Base-by-base conservation (phyloP, 805 yeast species). In the Saturnispora mendoncae region DNA sequence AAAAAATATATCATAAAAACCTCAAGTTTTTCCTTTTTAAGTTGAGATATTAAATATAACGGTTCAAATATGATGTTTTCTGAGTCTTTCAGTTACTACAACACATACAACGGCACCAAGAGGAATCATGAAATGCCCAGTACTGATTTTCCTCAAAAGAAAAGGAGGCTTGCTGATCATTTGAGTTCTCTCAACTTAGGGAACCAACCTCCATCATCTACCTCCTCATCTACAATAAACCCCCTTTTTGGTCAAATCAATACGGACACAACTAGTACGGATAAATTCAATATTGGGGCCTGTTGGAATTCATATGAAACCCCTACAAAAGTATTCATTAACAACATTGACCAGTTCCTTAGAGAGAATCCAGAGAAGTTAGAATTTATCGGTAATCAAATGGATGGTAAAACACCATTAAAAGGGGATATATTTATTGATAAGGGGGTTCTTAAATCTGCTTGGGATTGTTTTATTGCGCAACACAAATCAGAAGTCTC, bases 261-360 rank as follows among this genome's bases (percentile, higher is more conserved):
- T n/a, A n/a, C n/a, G n/a, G n/a, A n/a, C n/a, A n/a, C n/a, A n/a
- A n/a, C n/a, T n/a, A n/a, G n/a, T n/a, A n/a, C n/a, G n/a, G n/a
- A n/a, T n/a, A n/a, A n/a, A n/a, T n/a, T n/a, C n/a, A n/a, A n/a
- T n/a, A n/a, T n/a, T n/a, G n/a, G n/a, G n/a, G n/a, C n/a, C n/a
- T n/a, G n/a, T n/a, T n/a, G n/a, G n/a, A n/a, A n/a, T 6, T 35
- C 45, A n/a, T 18, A 42, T 4, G 32, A 17, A 7, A 38, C 42
- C 24, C 45, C 53, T 1, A 40, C 49, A 27, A 47, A 23, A 17
- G 42, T 52, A 7, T 37, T 46, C 7, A 52, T 52, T 4, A 42
- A 28, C 10, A 47, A 51, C 25, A 52, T 52, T n/a, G 55, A 52
- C 32, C 49, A 49, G 19, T 52, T 49, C 26, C 38, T 52, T 5